Percentiles rank a stretch among this genome's conserved stretches.
Evolutionary conservation across 2,329 filamentous ascomycete species (phyloP).

Genomic region (Hymenoscyphus fraxineus): DNA sequence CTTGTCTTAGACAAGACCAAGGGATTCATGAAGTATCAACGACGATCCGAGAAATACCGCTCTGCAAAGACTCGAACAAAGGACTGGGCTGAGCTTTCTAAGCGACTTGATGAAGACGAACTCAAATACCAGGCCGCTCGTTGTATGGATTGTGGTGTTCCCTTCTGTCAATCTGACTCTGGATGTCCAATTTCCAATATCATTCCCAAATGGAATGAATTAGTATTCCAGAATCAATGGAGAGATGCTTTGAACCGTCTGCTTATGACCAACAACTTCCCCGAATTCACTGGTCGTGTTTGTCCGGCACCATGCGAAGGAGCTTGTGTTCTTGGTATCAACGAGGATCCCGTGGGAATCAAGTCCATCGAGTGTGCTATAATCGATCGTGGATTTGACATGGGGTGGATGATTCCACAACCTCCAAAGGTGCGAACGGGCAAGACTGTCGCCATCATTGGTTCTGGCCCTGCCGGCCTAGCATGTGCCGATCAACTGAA

Average conservation of each 20-base stretch:
- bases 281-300: slow-evolving; percentile 94
- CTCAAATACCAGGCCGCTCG: slow-evolving; percentile 94
- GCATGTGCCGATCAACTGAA: slow-evolving; percentile 92
- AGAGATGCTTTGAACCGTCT: slow-evolving; percentile 86
- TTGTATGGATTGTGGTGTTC: slow-evolving; percentile 98
- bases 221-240: slow-evolving; percentile 74
- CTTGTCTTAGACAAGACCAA: slow-evolving; percentile 95
- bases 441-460: slow-evolving; percentile 84
- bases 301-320: slow-evolving; percentile 96
- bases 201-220: slow-evolving; percentile 93
- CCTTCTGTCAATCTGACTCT: slow-evolving; percentile 95
- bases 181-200: slow-evolving; percentile 97
- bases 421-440: slow-evolving; percentile 78
- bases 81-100: slow-evolving; percentile 90
- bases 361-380: slow-evolving; percentile 98
- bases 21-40: slow-evolving; percentile 96
- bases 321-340: slow-evolving; percentile 93
- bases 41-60: slow-evolving; percentile 90
- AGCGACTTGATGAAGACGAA: slow-evolving; percentile 86
- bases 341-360: slow-evolving; percentile 94
- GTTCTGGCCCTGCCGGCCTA: slow-evolving; percentile 87
- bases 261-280: slow-evolving; percentile 97
- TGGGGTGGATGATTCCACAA: slow-evolving; percentile 92
- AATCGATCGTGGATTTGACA: slow-evolving; percentile 95
- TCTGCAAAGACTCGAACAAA: slow-evolving; percentile 77